A percentile compares a stretch with the other conserved stretches of the same genome.
Conservation (phyloP, 73 alveolate genomes). For the Paramecium pentaurelia region DNA sequence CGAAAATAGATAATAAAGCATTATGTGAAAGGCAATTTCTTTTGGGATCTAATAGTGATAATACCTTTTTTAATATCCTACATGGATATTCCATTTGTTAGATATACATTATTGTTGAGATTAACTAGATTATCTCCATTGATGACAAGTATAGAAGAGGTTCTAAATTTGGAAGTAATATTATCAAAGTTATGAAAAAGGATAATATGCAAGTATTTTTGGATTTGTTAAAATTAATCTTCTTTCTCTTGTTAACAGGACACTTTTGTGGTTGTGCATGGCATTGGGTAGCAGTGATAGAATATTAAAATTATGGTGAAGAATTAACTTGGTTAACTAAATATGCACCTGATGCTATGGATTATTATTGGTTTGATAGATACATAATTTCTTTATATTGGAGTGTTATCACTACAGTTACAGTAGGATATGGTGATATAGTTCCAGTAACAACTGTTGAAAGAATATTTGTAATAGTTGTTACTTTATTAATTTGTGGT, state of each 20-base stretch:
- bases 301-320: conserved; percentile 4
- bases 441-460: conserved; percentile 77
- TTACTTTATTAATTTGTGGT: conserved; percentile 53
- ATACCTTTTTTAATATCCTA: conserved; percentile 57
- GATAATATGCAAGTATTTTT: conserved; percentile 63
- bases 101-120: conserved; percentile 70
- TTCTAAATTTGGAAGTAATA: conserved; percentile 52
- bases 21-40: conserved; percentile 69
- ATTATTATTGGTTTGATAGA: conserved; percentile 53
- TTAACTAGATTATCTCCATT: conserved; percentile 63
- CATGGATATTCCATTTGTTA: conserved; percentile 52
- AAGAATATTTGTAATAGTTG: conserved; percentile 67
- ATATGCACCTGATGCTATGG: conserved; percentile 31
- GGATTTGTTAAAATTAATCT: conserved; percentile 48
- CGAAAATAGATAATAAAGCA: conserved; percentile 63
- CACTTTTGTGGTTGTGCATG: conserved; percentile 61
- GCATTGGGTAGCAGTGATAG: conserved; percentile 53
- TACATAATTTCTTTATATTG: conserved; percentile 78
- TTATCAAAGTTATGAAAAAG: conserved; percentile 10
- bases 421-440: conserved; percentile 89
- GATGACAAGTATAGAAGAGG: conserved; percentile 57
- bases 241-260: conserved; percentile 27
- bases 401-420: conserved; percentile 75
- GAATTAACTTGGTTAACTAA: conserved; percentile 51
- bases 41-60: conserved; percentile 66